phyloP scores from a whole-genome alignment of 2,329 filamentous ascomycete genomes.

The Fusarium nodosum region DNA sequence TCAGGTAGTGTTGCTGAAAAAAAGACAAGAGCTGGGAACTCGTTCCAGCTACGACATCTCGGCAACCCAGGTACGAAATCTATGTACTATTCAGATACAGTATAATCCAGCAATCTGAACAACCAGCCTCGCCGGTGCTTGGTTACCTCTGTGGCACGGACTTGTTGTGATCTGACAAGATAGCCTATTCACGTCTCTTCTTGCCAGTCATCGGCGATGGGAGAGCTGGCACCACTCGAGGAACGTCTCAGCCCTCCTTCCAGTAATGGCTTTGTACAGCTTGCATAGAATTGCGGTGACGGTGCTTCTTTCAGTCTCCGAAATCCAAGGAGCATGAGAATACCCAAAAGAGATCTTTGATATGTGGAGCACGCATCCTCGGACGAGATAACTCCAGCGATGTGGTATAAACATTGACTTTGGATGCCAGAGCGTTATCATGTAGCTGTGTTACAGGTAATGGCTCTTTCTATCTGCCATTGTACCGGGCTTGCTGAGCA shows the following conservation, averaged over 20 bases:
- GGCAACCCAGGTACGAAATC: background rate
- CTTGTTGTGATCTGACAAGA: constrained; percentile 1
- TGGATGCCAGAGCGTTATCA: background rate
- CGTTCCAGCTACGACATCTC: background rate
- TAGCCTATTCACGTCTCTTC: constrained; percentile 17
- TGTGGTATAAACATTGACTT: background rate
- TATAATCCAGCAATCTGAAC: constrained; percentile 1
- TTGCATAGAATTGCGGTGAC: constrained; percentile 21
- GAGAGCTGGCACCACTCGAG: background rate
- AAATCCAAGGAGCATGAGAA: constrained; percentile 21
- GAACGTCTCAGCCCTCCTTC: constrained; percentile 1
- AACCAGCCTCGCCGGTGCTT: constrained; percentile 5
- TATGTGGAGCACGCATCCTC: background rate
- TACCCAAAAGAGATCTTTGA: constrained; percentile 18
- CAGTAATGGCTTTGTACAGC: constrained; percentile 1
- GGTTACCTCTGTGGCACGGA: constrained; percentile 13
- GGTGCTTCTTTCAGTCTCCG: constrained; percentile 8
- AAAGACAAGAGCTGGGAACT: background rate
- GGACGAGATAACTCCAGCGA: background rate
- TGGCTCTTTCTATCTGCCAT: constrained; percentile 14
- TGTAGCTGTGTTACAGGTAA: background rate
- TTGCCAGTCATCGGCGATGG: constrained; percentile 6
- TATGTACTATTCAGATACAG: constrained; percentile 1
- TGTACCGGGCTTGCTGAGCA: constrained; percentile 20
- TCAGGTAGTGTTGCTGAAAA: background rate